A percentile compares a stretch with the other conserved stretches of the same genome.
phyloP scores from a whole-genome alignment of 352 stramenopile species.

The Globisporangium spinosum region DNA sequence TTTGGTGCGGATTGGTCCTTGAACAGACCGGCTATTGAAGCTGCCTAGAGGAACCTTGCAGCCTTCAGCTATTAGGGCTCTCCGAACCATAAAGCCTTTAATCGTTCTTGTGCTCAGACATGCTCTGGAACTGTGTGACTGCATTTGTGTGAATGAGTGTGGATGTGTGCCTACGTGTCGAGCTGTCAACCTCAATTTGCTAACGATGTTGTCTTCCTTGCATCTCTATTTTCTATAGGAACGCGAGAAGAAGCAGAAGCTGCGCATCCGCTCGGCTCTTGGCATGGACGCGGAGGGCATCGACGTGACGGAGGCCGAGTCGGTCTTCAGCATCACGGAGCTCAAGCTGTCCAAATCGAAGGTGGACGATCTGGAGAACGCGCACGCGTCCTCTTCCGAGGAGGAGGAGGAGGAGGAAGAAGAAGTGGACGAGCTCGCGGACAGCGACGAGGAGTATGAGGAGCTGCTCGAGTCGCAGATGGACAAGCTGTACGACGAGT shows the following conservation, averaged over 20 bases:
- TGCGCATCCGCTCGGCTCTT: slow-evolving; percentile 71
- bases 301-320: slow-evolving; percentile 75
- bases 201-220: slow-evolving; percentile 15
- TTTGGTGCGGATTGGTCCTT: slow-evolving; percentile 84
- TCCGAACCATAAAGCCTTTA: slow-evolving; percentile 61
- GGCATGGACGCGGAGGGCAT: slow-evolving; percentile 85
- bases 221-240: slow-evolving; percentile 37
- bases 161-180: slow-evolving; percentile 3
- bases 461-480: slow-evolving; percentile 78
- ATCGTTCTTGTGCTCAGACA: slow-evolving; percentile 92
- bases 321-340: slow-evolving; percentile 78
- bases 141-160: slow-evolving; percentile 21
- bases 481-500: slow-evolving; percentile 85
- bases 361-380: slow-evolving; percentile 77
- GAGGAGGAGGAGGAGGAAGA: slow-evolving; percentile 33
- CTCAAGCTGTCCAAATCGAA: slow-evolving; percentile 75
- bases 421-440: slow-evolving; percentile 36
- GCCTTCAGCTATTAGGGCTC: slow-evolving; percentile 89
- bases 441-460: slow-evolving; percentile 79
- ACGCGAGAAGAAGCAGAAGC: slow-evolving; percentile 82
- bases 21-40: slow-evolving; percentile 92
- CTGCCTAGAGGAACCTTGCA: slow-evolving; percentile 79
- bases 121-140: slow-evolving; percentile 15
- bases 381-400: slow-evolving; percentile 39
- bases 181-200: background rate